These are phyloP conservation scores for Dimocarpus longan DNA, from an alignment of 345 rosid genomes.

Conservation along the genomic window DNA sequence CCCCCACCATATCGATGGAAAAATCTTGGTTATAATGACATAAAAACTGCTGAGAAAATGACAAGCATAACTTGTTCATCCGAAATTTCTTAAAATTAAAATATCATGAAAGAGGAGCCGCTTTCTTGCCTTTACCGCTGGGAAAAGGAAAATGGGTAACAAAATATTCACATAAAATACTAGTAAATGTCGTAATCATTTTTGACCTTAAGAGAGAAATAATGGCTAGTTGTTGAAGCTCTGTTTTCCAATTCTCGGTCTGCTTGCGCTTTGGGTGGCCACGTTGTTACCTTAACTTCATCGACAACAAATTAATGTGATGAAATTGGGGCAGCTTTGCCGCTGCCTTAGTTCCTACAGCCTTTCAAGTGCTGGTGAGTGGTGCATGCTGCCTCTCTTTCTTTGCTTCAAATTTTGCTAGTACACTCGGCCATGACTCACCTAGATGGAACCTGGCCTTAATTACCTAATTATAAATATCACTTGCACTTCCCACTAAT, in stretches of 20 bases:
- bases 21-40: slow-evolving; percentile 16
- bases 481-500: too few species aligned
- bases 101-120: neutral
- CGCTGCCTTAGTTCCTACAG: too few species aligned
- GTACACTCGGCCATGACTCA: too few species aligned
- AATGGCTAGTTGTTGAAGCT: neutral
- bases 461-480: too few species aligned
- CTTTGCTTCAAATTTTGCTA: neutral
- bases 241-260: neutral
- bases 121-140: slow-evolving; percentile 2
- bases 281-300: neutral
- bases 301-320: neutral
- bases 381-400: neutral
- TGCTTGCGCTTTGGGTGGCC: slow-evolving; percentile 6
- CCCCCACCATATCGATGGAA: slow-evolving; percentile 14
- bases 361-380: too few species aligned
- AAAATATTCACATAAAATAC: neutral
- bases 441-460: too few species aligned
- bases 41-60: slow-evolving; percentile 26
- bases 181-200: neutral
- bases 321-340: too few species aligned
- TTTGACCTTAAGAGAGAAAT: neutral
- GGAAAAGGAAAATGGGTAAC: neutral
- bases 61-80: slow-evolving; percentile 8
- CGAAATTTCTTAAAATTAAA: neutral